Percentiles rank a stretch among this genome's conserved stretches.
Conservation (phyloP, 2,329 filamentous ascomycete genomes). For the Dactylellina cionopaga region DNA sequence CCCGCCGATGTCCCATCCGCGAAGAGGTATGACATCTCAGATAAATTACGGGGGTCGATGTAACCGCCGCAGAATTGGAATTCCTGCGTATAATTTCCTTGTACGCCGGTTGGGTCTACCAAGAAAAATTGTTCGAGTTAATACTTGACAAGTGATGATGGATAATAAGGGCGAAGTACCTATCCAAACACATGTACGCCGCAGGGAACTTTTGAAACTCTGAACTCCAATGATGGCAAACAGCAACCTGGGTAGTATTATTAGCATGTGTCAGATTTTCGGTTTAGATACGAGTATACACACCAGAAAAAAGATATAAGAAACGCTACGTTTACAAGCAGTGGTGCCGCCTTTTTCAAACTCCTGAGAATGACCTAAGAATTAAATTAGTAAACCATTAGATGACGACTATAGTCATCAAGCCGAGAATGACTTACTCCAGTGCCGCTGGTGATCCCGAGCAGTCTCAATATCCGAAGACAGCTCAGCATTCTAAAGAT, state of each 20-base stretch:
- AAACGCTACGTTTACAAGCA: constrained; percentile 92
- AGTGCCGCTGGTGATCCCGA: constrained; percentile 91
- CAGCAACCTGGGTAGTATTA: constrained; percentile 65
- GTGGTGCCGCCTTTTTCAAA: constrained; percentile 91
- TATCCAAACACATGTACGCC: constrained; percentile 80
- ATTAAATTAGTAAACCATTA: constrained; percentile 4
- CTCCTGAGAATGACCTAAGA: constrained; percentile 86
- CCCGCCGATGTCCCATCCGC: constrained; percentile 66
- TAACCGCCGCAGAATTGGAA: constrained; percentile 89
- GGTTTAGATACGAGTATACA: not conserved
- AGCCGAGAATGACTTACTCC: constrained; percentile 69
- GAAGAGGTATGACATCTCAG: constrained; percentile 74
- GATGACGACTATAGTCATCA: not conserved
- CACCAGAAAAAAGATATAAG: constrained; percentile 94
- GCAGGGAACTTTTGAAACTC: constrained; percentile 87
- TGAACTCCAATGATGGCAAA: constrained; percentile 98
- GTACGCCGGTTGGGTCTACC: constrained; percentile 63
- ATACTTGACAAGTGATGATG: not conserved
- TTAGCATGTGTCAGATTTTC: not conserved
- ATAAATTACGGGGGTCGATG: constrained; percentile 70
- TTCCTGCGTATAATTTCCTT: constrained; percentile 70
- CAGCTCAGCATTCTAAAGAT: constrained; percentile 97
- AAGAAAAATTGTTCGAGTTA: constrained; percentile 58
- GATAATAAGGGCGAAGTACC: constrained; percentile 66
- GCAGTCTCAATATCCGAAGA: constrained; percentile 87